Base-by-base conservation (phyloP, 331 rosid species). In the Pyracantha coccinea region DNA sequence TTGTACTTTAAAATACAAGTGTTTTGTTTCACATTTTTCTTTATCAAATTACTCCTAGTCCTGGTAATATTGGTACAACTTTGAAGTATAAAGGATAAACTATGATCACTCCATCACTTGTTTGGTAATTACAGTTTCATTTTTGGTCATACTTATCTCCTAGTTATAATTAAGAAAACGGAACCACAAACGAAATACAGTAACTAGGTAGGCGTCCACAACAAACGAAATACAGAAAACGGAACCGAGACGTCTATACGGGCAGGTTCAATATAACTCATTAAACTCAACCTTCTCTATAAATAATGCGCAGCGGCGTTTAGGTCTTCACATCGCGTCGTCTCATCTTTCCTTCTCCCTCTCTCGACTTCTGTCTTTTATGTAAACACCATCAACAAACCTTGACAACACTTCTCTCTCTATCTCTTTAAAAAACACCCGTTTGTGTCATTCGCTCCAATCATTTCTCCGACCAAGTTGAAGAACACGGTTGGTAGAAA, bases 301-400 rank as follows among this genome's bases (percentile, higher is more conserved):
- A 66, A 55, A 55, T 65, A 65, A 72, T 2, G 8, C 12, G 6
- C 27, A 6, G 12, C 10, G 80, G 73, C 79, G 52, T 33, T 28
- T 33, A 23, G 13, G 7, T 38, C 24, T 1, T 44, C 72, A 74
- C 66, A 72, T 72, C 77, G 66, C 58, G 38, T 67, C 67, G 2
- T 17, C 32, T 29, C 80, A 61, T 73, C 31, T 35, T 35, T 14
- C 13, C 17, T 79, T 33, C 27, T 20, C 23, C 4, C 9, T 53
- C 9, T 53, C 59, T 17, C 24, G 50, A 1, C 4, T 6, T 12
- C 9, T 27, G 54, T 58, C 73, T 35, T 53, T 41, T 66, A 63
- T 83, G 87, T 62, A 5, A 38, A 82, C 92, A 87, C 80, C 89
- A 84, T 83, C 24, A 63, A 35, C 75, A 58, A 84, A 58, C 59